These are phyloP conservation scores for Ascochyta lentis DNA, from an alignment of 2,329 filamentous ascomycete genomes.

Conservation along the genomic window DNA sequence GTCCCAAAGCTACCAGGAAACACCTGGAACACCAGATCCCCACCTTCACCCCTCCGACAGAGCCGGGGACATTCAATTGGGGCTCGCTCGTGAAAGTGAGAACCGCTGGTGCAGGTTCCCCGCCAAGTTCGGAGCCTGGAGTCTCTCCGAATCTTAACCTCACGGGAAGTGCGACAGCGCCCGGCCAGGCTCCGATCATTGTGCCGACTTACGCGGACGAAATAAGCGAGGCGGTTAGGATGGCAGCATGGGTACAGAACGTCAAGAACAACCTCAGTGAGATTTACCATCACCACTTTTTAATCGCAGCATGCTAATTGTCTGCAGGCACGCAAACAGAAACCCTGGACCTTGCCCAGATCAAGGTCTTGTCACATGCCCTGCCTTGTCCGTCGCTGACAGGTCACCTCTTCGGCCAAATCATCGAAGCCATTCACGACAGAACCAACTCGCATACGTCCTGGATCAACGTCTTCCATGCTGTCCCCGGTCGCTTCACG, in stretches of 20 bases:
- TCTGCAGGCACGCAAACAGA: constrained; percentile 41
- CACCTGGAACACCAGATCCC: constrained; percentile 47
- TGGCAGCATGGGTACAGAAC: constrained; percentile 41
- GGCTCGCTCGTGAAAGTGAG: constrained; percentile 45
- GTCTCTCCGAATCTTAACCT: constrained; percentile 36
- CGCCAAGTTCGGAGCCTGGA: constrained; percentile 48
- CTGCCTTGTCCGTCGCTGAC: constrained; percentile 61
- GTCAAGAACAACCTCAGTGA: constrained; percentile 44
- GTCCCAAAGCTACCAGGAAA: constrained; percentile 31
- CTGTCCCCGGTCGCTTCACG: constrained; percentile 67
- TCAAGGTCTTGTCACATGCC: constrained; percentile 67
- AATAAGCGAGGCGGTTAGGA: constrained; percentile 30
- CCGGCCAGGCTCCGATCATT: constrained; percentile 34
- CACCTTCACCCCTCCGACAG: constrained; percentile 55
- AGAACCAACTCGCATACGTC: constrained; percentile 59
- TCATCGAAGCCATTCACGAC: constrained; percentile 63
- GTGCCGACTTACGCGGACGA: constrained; percentile 33
- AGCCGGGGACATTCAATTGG: constrained; percentile 52
- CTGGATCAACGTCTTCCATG: constrained; percentile 70
- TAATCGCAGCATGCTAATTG: constrained; percentile 15
- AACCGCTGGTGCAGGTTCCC: constrained; percentile 49
- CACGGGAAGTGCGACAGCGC: constrained; percentile 27
- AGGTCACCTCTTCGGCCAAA: constrained; percentile 60
- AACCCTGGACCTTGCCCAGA: constrained; percentile 47
- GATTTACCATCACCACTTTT: constrained; percentile 8